These are phyloP conservation scores for Abortiporus biennis DNA, from an alignment of 1,284 basidiomycete species.

Conservation along the genomic window DNA sequence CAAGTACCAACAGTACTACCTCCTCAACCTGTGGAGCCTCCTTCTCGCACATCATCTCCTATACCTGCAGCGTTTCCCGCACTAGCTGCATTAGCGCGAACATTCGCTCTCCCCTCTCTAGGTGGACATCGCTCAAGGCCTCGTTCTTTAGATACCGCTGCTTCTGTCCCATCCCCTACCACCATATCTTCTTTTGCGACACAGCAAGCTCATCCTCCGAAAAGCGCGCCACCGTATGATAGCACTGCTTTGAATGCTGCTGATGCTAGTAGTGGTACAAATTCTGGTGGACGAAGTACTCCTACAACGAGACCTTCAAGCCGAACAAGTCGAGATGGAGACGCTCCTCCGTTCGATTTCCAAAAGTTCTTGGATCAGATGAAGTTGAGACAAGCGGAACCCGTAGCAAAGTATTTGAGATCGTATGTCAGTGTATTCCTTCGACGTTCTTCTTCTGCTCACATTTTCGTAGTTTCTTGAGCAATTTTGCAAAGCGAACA, in stretches of 20 bases:
- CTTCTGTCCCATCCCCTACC: slow-evolving; percentile 42
- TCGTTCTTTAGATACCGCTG: slow-evolving; percentile 49
- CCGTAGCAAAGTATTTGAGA: slow-evolving; percentile 85
- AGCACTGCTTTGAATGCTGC: slow-evolving; percentile 1
- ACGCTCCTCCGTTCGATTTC: slow-evolving; percentile 67
- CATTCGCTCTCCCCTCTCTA: slow-evolving; percentile 55
- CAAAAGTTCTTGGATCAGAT: slow-evolving; percentile 90
- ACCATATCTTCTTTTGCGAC: slow-evolving; percentile 48
- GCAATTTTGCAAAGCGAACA: slow-evolving; percentile 85
- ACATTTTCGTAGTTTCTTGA: slow-evolving; percentile 61
- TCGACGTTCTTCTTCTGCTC: slow-evolving; percentile 5
- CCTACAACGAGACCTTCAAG: slow-evolving; percentile 2
- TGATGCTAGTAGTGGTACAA: slow-evolving; percentile 2
- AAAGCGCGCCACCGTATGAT: slow-evolving; percentile 10
- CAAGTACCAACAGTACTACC: slow-evolving; percentile 1
- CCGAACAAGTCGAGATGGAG: slow-evolving; percentile 10
- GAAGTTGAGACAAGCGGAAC: slow-evolving; percentile 78
- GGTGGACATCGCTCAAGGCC: slow-evolving; percentile 40
- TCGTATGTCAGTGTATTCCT: slow-evolving; percentile 52
- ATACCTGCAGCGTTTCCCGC: slow-evolving; percentile 46
- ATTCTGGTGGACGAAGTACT: background rate
- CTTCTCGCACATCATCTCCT: slow-evolving; percentile 26
- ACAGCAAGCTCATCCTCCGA: slow-evolving; percentile 33
- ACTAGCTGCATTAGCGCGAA: slow-evolving; percentile 56
- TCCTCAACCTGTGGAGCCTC: slow-evolving; percentile 7